These are phyloP conservation scores for Penicillium sp. DNA, from an alignment of 2,329 filamentous ascomycete genomes.

Conservation along the genomic window DNA sequence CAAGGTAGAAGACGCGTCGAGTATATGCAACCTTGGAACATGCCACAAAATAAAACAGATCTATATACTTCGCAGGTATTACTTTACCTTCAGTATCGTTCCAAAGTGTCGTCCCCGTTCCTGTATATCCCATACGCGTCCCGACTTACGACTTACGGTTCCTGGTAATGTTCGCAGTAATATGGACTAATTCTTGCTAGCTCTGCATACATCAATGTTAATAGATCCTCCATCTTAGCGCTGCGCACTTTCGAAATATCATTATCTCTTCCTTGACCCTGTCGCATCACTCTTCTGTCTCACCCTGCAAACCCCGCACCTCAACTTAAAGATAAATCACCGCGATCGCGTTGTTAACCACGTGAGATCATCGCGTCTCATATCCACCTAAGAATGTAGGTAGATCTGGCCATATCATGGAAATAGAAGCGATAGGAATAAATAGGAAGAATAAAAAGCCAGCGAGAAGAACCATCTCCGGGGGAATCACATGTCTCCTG, in stretches of 20 bases:
- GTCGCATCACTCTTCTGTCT: background rate
- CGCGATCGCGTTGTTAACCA: background rate
- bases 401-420: background rate
- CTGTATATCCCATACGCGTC: constrained; percentile 13
- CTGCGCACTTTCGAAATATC: background rate
- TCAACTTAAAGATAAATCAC: background rate
- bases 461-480: background rate
- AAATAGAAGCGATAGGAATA: background rate
- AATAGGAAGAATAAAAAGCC: background rate
- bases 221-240: background rate
- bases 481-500: background rate
- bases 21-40: background rate
- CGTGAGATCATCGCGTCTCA: background rate
- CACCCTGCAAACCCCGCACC: background rate
- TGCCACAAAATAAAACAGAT: too few species aligned
- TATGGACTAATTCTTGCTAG: constrained; percentile 1
- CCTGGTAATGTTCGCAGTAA: constrained; percentile 21
- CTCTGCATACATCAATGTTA: background rate
- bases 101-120: constrained; percentile 3
- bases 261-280: background rate
- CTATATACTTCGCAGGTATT: constrained; percentile 9
- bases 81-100: constrained; percentile 12
- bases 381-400: background rate
- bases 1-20: background rate
- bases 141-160: constrained; percentile 11